These are phyloP conservation scores for Alternaria gansuensis DNA, from an alignment of 2,329 filamentous ascomycete species.

Conservation along the genomic window DNA sequence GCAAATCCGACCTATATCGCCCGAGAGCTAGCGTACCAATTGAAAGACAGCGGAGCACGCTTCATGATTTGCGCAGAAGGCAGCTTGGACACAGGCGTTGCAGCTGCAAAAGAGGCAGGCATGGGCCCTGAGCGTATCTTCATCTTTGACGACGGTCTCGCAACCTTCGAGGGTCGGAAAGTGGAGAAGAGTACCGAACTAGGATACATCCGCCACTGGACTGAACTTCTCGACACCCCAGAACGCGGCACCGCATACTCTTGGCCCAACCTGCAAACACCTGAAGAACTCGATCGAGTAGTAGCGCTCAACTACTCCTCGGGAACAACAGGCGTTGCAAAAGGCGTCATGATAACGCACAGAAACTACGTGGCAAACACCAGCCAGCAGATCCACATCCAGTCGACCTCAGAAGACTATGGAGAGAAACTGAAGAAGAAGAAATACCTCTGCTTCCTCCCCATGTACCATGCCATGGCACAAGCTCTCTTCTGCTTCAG, in stretches of 20 bases:
- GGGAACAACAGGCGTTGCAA: constrained; percentile 82
- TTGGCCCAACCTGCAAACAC: constrained; percentile 67
- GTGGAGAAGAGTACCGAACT: constrained; percentile 49
- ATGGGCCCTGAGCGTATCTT: constrained; percentile 67
- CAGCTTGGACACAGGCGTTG: constrained; percentile 69
- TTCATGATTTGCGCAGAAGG: constrained; percentile 72
- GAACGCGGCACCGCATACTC: constrained; percentile 65
- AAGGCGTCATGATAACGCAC: constrained; percentile 85
- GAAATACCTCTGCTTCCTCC: constrained; percentile 72
- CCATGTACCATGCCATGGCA: constrained; percentile 63
- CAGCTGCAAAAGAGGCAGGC: constrained; percentile 69
- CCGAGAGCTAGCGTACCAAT: constrained; percentile 77
- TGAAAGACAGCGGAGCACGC: constrained; percentile 73
- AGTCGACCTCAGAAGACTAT: constrained; percentile 60
- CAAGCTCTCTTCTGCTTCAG: constrained; percentile 75
- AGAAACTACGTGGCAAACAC: constrained; percentile 78
- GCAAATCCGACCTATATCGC: constrained; percentile 74
- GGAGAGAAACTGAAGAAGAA: constrained; percentile 55
- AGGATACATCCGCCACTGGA: constrained; percentile 67
- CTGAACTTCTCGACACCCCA: constrained; percentile 61
- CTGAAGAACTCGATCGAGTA: constrained; percentile 62
- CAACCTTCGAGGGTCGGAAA: constrained; percentile 56
- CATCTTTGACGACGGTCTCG: constrained; percentile 67
- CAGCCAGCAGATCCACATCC: constrained; percentile 64
- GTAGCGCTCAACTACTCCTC: constrained; percentile 81